phyloP scores from a whole-genome alignment of 805 yeast genomes.

The Blastobotrys terrestris region DNA sequence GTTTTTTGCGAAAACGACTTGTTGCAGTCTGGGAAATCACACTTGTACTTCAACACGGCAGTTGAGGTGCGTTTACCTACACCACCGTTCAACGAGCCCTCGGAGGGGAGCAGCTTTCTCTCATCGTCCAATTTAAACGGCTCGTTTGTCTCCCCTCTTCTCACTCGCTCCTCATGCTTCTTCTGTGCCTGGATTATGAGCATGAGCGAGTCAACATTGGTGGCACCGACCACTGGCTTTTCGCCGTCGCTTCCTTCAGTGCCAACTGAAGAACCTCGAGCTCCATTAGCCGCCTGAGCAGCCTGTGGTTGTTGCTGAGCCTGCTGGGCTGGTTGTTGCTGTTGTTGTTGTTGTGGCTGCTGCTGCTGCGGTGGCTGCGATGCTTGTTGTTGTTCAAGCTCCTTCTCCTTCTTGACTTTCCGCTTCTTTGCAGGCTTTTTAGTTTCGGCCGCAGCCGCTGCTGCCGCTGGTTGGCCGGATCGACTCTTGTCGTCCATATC shows the following conservation, averaged over 20 bases:
- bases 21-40: conserved; percentile 47
- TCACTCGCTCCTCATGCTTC: conserved; percentile 52
- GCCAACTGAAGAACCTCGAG: not conserved
- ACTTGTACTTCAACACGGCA: conserved; percentile 24
- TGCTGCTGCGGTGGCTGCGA: conserved; percentile 18
- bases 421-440: not conserved
- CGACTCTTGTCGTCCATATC: not conserved
- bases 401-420: not conserved
- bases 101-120: conserved; percentile 15
- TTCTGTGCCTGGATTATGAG: conserved; percentile 83
- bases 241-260: conserved; percentile 22
- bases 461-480: not conserved
- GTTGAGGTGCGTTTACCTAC: conserved; percentile 69
- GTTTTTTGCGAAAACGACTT: conserved; percentile 85
- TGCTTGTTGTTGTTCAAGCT: conserved; percentile 16
- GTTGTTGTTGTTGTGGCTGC: conserved; percentile 11
- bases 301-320: conserved; percentile 3
- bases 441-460: no score
- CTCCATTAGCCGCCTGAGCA: not conserved
- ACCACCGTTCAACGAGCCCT: conserved; percentile 74
- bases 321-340: conserved; percentile 11
- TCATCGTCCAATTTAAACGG: conserved; percentile 19
- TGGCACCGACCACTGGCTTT: conserved; percentile 66
- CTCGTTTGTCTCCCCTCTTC: conserved; percentile 64
- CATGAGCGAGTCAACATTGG: conserved; percentile 88